Evolutionary conservation across 495 filamentous ascomycete species (phyloP).

Genomic region (Usnea hakonensis): DNA sequence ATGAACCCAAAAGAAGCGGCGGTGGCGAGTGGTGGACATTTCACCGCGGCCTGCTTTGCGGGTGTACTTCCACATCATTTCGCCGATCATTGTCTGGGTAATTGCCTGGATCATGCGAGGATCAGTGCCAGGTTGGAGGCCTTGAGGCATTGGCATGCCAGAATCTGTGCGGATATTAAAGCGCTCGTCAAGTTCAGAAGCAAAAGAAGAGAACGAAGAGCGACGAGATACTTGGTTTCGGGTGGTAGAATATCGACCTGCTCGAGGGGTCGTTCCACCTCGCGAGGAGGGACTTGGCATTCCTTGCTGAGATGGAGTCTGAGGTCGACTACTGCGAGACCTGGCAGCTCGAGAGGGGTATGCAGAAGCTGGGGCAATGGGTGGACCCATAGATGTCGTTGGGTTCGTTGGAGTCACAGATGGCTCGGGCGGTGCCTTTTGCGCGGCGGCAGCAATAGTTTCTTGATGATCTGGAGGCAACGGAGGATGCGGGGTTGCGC

Average conservation of each 20-base stretch:
- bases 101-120: conserved; percentile 99
- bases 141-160: conserved; percentile 49
- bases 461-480: conserved; percentile 76
- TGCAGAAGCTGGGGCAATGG: conserved; percentile 72
- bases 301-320: conserved; percentile 53
- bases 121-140: conserved; percentile 62
- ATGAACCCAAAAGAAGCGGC: conserved; percentile 98
- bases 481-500: conserved; percentile 53
- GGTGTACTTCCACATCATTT: conserved; percentile 98
- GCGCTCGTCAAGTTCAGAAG: conserved; percentile 81
- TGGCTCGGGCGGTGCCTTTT: conserved; percentile 29
- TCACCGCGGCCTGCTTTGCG: conserved; percentile 79
- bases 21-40: conserved; percentile 80
- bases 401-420: conserved; percentile 12
- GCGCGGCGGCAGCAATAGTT: conserved; percentile 66
- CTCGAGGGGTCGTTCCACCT: conserved; percentile 50
- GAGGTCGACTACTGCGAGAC: conserved; percentile 48
- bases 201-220: conserved; percentile 91
- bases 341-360: conserved; percentile 41
- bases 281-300: conserved; percentile 30
- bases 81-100: conserved; percentile 98
- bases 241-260: conserved; percentile 37
- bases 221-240: conserved; percentile 57
- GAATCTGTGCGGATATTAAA: conserved; percentile 63
- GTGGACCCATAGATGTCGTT: conserved; percentile 70